These are phyloP conservation scores for Backusella liffmaniae DNA, from an alignment of 192 early-diverging fungal species.

Conservation along the genomic window DNA sequence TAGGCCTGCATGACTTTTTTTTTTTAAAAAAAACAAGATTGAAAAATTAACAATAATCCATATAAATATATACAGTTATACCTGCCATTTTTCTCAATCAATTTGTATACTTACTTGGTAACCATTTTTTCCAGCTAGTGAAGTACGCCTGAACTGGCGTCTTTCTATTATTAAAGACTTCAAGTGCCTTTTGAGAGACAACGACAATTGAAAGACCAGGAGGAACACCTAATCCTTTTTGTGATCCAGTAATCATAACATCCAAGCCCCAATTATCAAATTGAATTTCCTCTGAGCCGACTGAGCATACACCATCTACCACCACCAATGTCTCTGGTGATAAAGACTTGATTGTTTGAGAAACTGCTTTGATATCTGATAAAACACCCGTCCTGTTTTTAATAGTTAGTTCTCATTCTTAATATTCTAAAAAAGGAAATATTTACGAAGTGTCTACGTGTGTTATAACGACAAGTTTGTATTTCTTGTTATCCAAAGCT, in stretches of 20 bases:
- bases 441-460: conserved; percentile 77
- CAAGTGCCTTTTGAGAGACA: conserved; percentile 72
- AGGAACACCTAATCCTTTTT: conserved; percentile 94
- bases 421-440: neutral
- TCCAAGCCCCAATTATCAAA: conserved; percentile 93
- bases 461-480: conserved; percentile 89
- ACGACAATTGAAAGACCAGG: conserved; percentile 91
- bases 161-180: conserved; percentile 68
- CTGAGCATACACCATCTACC: conserved; percentile 95
- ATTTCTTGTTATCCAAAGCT: conserved; percentile 63
- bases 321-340: conserved; percentile 89
- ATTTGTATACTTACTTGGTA: conserved; percentile 60
- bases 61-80: neutral
- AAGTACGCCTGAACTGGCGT: conserved; percentile 87
- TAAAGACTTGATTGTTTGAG: conserved; percentile 64
- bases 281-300: conserved; percentile 88
- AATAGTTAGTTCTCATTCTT: neutral
- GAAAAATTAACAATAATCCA: neutral
- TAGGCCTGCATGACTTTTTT: conserved; percentile 87
- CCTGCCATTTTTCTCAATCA: neutral
- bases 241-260: conserved; percentile 88
- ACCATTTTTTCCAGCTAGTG: conserved; percentile 90
- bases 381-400: conserved; percentile 74
- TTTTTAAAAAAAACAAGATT: neutral
- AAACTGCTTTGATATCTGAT: conserved; percentile 75